Evolutionary conservation across 805 yeast species (phyloP).

Genomic region (Lipomyces starkeyi): DNA sequence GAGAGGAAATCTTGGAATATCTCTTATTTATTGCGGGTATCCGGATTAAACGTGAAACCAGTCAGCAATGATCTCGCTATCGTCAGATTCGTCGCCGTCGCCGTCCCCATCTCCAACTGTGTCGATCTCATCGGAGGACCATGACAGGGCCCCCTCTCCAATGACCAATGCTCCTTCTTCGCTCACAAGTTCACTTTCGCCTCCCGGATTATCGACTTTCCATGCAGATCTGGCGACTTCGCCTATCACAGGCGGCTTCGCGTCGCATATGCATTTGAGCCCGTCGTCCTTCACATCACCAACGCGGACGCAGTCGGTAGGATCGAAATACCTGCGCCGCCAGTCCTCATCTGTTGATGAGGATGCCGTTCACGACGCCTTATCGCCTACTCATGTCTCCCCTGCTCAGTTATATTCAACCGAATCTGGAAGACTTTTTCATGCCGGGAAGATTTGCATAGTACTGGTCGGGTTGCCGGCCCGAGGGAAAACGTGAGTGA

Average conservation of each 20-base stretch:
- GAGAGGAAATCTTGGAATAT: background rate
- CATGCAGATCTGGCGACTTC: constrained; percentile 39
- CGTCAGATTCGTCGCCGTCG: constrained; percentile 25
- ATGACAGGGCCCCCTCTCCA: background rate
- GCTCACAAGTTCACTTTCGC: constrained; percentile 13
- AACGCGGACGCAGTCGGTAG: constrained; percentile 15
- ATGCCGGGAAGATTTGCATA: constrained; percentile 91
- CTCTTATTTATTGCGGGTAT: background rate
- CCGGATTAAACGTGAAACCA: background rate
- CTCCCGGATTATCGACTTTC: constrained; percentile 33
- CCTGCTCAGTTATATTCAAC: constrained; percentile 95
- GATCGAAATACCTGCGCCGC: constrained; percentile 25
- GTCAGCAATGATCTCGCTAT: constrained; percentile 21
- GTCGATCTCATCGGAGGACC: constrained; percentile 16
- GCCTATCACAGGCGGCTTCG: constrained; percentile 34
- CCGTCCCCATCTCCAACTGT: constrained; percentile 21
- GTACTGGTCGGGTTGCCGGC: constrained; percentile 94
- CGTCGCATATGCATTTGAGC: background rate
- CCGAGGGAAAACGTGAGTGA: constrained; percentile 75
- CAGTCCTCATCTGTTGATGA: constrained; percentile 37
- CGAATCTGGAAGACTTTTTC: constrained; percentile 88
- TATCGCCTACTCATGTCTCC: constrained; percentile 68
- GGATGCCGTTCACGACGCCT: constrained; percentile 72
- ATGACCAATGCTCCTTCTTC: constrained; percentile 9
- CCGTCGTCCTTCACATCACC: constrained; percentile 10